These are phyloP conservation scores for Candida parachauliodes DNA, from an alignment of 805 yeast genomes.

Conservation along the genomic window DNA sequence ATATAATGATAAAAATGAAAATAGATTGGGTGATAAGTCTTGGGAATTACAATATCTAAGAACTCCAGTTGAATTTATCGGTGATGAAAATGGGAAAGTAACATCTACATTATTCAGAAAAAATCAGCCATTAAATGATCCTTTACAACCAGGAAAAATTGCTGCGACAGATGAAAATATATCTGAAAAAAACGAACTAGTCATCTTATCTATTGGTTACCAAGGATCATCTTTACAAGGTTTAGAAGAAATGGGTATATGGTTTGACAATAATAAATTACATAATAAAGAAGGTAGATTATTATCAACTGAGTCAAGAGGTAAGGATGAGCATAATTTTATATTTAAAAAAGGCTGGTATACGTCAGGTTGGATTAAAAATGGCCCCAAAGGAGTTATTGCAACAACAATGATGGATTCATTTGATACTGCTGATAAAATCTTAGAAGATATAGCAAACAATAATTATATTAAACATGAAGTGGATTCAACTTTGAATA, in stretches of 20 bases:
- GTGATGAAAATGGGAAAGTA: slow-evolving; percentile 38
- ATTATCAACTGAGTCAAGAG: slow-evolving; percentile 13
- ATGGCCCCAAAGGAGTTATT: slow-evolving; percentile 85
- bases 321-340: slow-evolving; percentile 15
- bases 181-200: slow-evolving; percentile 52
- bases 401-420: slow-evolving; percentile 88
- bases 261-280: slow-evolving; percentile 28
- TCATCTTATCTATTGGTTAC: slow-evolving; percentile 82
- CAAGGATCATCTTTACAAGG: slow-evolving; percentile 63
- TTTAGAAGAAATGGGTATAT: slow-evolving; percentile 38
- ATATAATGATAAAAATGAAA: slow-evolving; percentile 22
- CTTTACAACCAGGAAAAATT: slow-evolving; percentile 29
- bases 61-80: slow-evolving; percentile 56
- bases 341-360: slow-evolving; percentile 52
- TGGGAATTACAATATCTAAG: slow-evolving; percentile 74
- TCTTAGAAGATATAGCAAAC: slow-evolving; percentile 52
- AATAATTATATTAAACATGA: slow-evolving; percentile 24
- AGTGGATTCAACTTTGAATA: slow-evolving; percentile 13
- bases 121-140: slow-evolving; percentile 43
- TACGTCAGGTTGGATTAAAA: slow-evolving; percentile 87
- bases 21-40: background rate
- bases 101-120: slow-evolving; percentile 46
- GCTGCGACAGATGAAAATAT: slow-evolving; percentile 32
- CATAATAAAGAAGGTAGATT: slow-evolving; percentile 35
- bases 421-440: slow-evolving; percentile 63